Base-by-base conservation (phyloP, 116 monocot species). In the Iris pallida region DNA sequence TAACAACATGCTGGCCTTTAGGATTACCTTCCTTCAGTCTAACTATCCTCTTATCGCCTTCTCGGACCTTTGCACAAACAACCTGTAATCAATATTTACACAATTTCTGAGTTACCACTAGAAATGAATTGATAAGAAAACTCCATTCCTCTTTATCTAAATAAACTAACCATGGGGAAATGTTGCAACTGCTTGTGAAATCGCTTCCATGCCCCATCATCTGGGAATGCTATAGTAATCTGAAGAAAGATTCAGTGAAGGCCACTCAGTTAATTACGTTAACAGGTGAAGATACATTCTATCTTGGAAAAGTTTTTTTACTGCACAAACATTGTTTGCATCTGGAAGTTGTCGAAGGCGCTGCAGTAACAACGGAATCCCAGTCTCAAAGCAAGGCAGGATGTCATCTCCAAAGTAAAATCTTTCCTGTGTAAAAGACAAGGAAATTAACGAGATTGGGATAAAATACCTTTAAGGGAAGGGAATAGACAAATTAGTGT, bases 201-300 rank as follows among this genome's bases (percentile, higher is more conserved):
- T 57, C 89, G 82, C 83, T 96, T 96, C 96, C 96, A 96, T 30
- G 89, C 96, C 57, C 96, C 96, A 74, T 96, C 92, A 81, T 96
- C 96, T n/a, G 89, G 96, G 65, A 96, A 96, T 44, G 92, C 96
- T 75, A 92, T 89, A 16, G 87, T 87, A 43, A 96, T 77, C 96
- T 83, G 69, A 51, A 51, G 30, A 30, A 30, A 30, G 30, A 30
- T 30, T 30, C 30, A 30, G 30, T 30, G 30, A 30, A 30, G 30
- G 30, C 30, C 30, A 30, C 30, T 30, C 30, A 30, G 30, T 30
- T 30, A 30, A 30, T 30, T 30, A 30, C 3, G 30, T 30, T 30
- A 30, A 30, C 30, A 30, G 30, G 30, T 3, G 3, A 30, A 30
- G 30, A 30, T 30, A 30, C 30, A 30, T 30, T 30, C 30, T 30